Evolutionary conservation across 805 yeast species (phyloP).

Genomic region (Candida taoyuanica): DNA sequence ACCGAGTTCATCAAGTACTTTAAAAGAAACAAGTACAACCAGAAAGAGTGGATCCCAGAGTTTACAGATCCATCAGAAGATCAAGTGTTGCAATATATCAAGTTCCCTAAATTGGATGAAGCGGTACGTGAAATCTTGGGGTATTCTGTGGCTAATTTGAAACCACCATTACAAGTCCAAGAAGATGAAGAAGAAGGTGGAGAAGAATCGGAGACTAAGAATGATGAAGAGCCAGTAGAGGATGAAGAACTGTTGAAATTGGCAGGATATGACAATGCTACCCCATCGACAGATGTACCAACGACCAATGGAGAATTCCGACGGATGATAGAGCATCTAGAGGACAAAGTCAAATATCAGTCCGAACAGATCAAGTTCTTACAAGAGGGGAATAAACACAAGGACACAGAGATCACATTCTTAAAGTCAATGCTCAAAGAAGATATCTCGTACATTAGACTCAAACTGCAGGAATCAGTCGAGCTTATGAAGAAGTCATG

Average conservation of each 20-base stretch:
- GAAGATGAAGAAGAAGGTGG: slow-evolving; percentile 8
- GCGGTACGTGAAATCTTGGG: slow-evolving; percentile 16
- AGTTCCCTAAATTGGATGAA: slow-evolving; percentile 16
- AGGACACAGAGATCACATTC: slow-evolving; percentile 22
- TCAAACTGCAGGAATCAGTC: slow-evolving; percentile 13
- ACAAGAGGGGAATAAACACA: slow-evolving; percentile 7
- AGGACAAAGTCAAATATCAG: slow-evolving; percentile 7
- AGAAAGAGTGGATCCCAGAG: slow-evolving; percentile 25
- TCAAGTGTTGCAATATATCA: slow-evolving; percentile 13
- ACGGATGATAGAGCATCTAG: slow-evolving; percentile 3
- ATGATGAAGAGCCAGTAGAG: slow-evolving; percentile 2
- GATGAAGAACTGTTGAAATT: slow-evolving; percentile 19
- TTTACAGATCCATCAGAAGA: slow-evolving; percentile 10
- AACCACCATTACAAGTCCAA: slow-evolving; percentile 6
- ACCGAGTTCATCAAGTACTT: slow-evolving; percentile 20
- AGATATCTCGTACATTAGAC: slow-evolving; percentile 23
- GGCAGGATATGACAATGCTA: slow-evolving; percentile 17
- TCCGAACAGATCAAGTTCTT: slow-evolving; percentile 6
- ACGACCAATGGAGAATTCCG: not conserved
- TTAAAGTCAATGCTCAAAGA: slow-evolving; percentile 23
- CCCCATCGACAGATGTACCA: not conserved
- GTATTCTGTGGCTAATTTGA: slow-evolving; percentile 5
- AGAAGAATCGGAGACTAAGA: not conserved
- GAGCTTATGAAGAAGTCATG: not conserved
- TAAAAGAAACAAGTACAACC: slow-evolving; percentile 15